Base-by-base conservation (phyloP, 345 rosid species). In the Eucalyptus cloeziana region DNA sequence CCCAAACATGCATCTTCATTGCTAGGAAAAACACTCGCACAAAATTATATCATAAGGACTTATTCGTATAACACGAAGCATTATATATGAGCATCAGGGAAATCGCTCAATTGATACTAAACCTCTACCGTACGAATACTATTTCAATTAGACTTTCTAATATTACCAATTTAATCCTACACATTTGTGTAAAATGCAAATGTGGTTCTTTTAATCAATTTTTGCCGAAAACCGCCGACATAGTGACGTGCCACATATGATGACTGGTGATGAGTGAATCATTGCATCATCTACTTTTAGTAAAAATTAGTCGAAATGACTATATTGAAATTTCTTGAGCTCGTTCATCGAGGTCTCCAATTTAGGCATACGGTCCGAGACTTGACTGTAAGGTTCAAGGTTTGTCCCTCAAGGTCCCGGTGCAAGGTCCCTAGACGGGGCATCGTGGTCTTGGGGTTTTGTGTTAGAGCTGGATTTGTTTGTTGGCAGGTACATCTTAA, bases 371-470 rank as follows among this genome's bases (percentile, higher is more conserved):
- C 13, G 1, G 13, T 15, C 5, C 13, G 0, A 33, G 14, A 8
- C 25, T 33, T 9, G 44, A 16, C 0, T 37, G 2, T 10, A 71
- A 10, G 25, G 25, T 33, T 25, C 13, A 17, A 2, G 44, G 14
- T 71, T 71, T 33, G 81, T 69, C 80, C 25, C 80, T 17, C 12
- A 5, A 37, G 4, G 44, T 17, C 44, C 5, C 0, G 1, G 44
- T 33, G 44, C 43, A 69, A n/a, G 43, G 24, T 69, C 24, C 80
- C 13, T 51, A 51, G 54, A 51, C 6, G 8, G 21, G 54, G 21
- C 3, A 0, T 51, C 1, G 1, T 51, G 21, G 19, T 16, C 54
- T 10, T 0, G 2, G 7, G 44, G 4, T 33, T 17, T 33, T 33
- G 17, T 71, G 81, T 71, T 71, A 71, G 13, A 33, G 12, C 7